Evolutionary conservation across 2,329 filamentous ascomycete species (phyloP).

Genomic region (Aaosphaeria pasadenensis): DNA sequence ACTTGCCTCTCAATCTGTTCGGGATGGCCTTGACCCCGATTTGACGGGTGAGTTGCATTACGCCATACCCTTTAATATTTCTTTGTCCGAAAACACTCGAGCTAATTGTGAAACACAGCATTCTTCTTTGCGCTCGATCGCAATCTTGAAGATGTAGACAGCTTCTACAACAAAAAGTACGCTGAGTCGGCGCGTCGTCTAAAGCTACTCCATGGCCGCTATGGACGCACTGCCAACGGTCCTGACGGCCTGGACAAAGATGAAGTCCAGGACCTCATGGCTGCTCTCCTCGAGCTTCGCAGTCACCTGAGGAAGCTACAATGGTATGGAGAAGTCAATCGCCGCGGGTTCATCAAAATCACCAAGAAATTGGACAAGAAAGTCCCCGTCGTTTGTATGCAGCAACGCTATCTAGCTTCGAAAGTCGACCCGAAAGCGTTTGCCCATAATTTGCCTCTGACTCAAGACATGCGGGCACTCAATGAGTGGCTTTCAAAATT

Average conservation of each 20-base stretch:
- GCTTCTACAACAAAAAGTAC: slow-evolving; percentile 96
- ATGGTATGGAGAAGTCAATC: slow-evolving; percentile 98
- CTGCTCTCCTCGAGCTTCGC: slow-evolving; percentile 82
- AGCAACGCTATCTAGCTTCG: slow-evolving; percentile 81
- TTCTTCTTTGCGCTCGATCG: slow-evolving; percentile 97
- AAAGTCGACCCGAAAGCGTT: slow-evolving; percentile 90
- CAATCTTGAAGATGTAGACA: slow-evolving; percentile 94
- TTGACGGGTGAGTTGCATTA: slow-evolving; percentile 70
- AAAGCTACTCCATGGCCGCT: slow-evolving; percentile 82
- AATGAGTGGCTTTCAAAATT: slow-evolving; percentile 90
- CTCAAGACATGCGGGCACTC: slow-evolving; percentile 62
- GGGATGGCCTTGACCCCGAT: slow-evolving; percentile 74
- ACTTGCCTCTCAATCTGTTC: slow-evolving; percentile 62
- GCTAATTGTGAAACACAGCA: slow-evolving; percentile 53
- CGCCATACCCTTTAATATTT: neutral
- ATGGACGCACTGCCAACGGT: slow-evolving; percentile 70
- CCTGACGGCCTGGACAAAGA: slow-evolving; percentile 76
- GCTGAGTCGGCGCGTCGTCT: slow-evolving; percentile 79
- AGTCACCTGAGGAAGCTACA: slow-evolving; percentile 86
- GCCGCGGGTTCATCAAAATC: slow-evolving; percentile 94
- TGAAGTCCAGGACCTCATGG: slow-evolving; percentile 87
- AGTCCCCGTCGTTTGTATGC: slow-evolving; percentile 69
- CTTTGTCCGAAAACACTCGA: neutral
- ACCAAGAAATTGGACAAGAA: slow-evolving; percentile 99
- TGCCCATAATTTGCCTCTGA: slow-evolving; percentile 66